Percentiles rank a stretch among this genome's conserved stretches.
phyloP scores from a whole-genome alignment of 495 filamentous ascomycete species.

The Penicillium antarcticum region DNA sequence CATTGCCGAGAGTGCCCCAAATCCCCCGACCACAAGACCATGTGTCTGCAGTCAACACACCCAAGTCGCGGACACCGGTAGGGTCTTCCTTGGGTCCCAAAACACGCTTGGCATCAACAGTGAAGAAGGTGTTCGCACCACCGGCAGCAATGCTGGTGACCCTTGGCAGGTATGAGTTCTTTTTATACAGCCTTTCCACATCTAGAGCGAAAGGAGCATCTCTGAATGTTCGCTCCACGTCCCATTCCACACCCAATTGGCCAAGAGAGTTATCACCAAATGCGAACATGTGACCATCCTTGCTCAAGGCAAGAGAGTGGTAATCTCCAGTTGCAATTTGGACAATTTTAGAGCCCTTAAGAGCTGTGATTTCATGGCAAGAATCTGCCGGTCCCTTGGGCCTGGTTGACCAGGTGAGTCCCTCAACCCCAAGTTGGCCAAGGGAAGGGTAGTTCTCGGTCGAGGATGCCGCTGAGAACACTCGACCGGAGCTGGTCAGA shows the following conservation, averaged over 20 bases:
- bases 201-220: conserved; percentile 69
- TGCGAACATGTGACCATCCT: conserved; percentile 70
- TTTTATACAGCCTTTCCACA: conserved; percentile 66
- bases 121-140: conserved; percentile 81
- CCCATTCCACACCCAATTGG: conserved; percentile 75
- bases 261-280: conserved; percentile 91
- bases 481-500: conserved; percentile 78
- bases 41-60: conserved; percentile 65
- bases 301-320: conserved; percentile 76
- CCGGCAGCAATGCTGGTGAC: conserved; percentile 79
- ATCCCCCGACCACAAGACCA: conserved; percentile 87
- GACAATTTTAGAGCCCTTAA: conserved; percentile 60
- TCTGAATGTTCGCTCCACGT: conserved; percentile 54
- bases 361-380: conserved; percentile 68
- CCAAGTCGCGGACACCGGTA: conserved; percentile 36
- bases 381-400: conserved; percentile 76
- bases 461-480: conserved; percentile 80
- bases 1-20: conserved; percentile 75
- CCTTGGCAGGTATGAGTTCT: conserved; percentile 52
- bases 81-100: conserved; percentile 44
- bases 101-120: conserved; percentile 67
- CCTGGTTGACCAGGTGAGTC: conserved; percentile 72
- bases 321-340: conserved; percentile 82
- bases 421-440: conserved; percentile 84
- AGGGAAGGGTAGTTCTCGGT: conserved; percentile 72